Evolutionary conservation across 2,329 filamentous ascomycete genomes (phyloP), one percentile per base, ranked within the genome.

Genomic region (Colletotrichum trifolii): DNA sequence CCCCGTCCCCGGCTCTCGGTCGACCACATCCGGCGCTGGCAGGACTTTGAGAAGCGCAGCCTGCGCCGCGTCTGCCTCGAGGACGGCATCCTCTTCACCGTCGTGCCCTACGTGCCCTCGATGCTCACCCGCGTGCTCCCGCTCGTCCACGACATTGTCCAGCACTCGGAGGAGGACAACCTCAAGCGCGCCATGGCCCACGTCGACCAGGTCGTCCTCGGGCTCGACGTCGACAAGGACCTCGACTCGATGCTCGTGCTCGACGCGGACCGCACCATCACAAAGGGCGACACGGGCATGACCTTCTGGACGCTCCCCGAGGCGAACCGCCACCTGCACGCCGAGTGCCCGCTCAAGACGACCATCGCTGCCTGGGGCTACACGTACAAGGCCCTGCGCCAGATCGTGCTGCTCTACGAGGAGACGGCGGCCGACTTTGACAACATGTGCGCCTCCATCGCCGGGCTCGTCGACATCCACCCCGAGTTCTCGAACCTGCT

Each of bases 261-360:
- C 2, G 88, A 91, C 66, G 87, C 75, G 0, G 87, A 90, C 71
- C 83, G 75, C 67, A 90, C 87, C 0, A 72, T 91, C 57, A 73
- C 80, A 6, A 60, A 80, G 1, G 67, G 80, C 11, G 87, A 90
- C 65, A 83, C 82, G 5, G 82, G 83, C 0, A 58, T 42, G 0
- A 43, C 85, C 57, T 88, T 88, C 72, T 89, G 83, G 85, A 66
- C 77, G 15, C 70, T 38, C 15, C 13, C 25, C 5, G 35, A 15
- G 11, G 12, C 5, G 7, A n/a, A n/a, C n/a, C 2, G 43, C 25
- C 43, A 4, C 6, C 8, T 11, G n/a, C 4, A 10, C 6, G 38
- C 12, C 61, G 59, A 13, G 8, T 60, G 58, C 56, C 73, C 76
- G 0, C 69, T 87, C 54, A 81, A 79, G 50, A 53, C 48, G 0